Evolutionary conservation across 2,329 filamentous ascomycete species (phyloP), one percentile per base, ranked within the genome.

Genomic region (Xylariaceae sp.): DNA sequence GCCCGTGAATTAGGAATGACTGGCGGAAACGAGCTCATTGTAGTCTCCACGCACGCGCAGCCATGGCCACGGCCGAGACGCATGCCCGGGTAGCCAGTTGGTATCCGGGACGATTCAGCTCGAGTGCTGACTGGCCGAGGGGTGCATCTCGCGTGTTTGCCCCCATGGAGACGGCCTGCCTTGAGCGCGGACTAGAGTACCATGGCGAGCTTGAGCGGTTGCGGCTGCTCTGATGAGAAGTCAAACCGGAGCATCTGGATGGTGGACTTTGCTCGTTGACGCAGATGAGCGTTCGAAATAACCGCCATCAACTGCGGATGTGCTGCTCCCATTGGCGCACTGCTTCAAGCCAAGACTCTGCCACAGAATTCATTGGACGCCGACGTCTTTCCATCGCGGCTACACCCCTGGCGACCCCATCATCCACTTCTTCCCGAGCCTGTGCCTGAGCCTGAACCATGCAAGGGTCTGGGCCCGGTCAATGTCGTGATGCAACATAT

Each of bases 271-370:
- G 43, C 11, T 39, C 42, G 39, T 51, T 49, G 53, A 54, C 17
- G 51, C 50, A 56, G 51, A 52, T 53, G 52, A 52, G 46, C 35
- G 56, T 57, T 54, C 51, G 56, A 58, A 45, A 49, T 61, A 61
- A 55, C 51, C 58, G 58, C 58, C 54, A 44, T 49, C 39, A 42
- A 39, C 38, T 31, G 34, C 41, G 12, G 43, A 42, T 32, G 31
- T 17, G 42, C 38, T 8, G 19, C 15, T 37, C 37, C 45, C 31
- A 60, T 60, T 60, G 58, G 58, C 29, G 22, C 24, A 33, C 19
- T 16, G 34, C 41, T 17, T 15, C 17, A 17, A 33, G 48, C 54
- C 50, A 57, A 58, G 50, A 33, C 33, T 35, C 29, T 34, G 39
- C 44, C 37, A 36, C 30, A 30, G 38, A 29, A 45, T 50, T 55